Evolutionary conservation across 306 rosid species (phyloP), one percentile per base, ranked within the genome.

Genomic region (Corylus heterophylla): DNA sequence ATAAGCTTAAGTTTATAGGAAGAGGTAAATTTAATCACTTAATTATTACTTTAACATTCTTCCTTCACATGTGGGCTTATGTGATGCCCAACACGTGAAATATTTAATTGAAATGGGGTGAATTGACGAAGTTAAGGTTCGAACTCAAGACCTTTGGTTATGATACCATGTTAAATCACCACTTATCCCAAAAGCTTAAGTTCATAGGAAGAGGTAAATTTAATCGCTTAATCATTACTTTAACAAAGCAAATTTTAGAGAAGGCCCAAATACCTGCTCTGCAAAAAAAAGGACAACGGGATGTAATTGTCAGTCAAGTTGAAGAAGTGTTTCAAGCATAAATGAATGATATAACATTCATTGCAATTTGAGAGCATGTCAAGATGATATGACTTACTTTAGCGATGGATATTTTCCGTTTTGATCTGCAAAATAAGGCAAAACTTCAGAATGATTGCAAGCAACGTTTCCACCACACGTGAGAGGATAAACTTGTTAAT

Each of bases 191-290:
- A 22, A 22, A 22, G 25, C 25, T 22, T 0, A 22, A 22, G 25
- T 0, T 22, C 25, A 22, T 22, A 22, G 25, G 25, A 22, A 22
- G 0, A 22, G 25, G 25, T 22, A 22, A 22, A 22, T 22, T 22
- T 22, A 22, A 22, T 22, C 25, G 25, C 25, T 22, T 22, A 22
- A 22, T 22, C 0, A 22, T 22, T 22, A 22, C 25, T 22, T 22
- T 22, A 0, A 22, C 42, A 51, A n/a, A 71, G 71, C 35, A 83
- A 76, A 52, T 68, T 52, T 9, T 62, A 72, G 72, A 81, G 74
- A 82, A 45, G 82, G 69, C 68, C 27, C 77, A 78, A 54, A 76
- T 83, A 90, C 90, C 97, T 92, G 94, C 83, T 51, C 97, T 92
- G 97, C 88, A 87, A 85, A 85, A 70, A 70, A 76, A 55, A 11